Evolutionary conservation across 805 yeast genomes (phyloP).

Genomic region (Wickerhamomyces chambardii): DNA sequence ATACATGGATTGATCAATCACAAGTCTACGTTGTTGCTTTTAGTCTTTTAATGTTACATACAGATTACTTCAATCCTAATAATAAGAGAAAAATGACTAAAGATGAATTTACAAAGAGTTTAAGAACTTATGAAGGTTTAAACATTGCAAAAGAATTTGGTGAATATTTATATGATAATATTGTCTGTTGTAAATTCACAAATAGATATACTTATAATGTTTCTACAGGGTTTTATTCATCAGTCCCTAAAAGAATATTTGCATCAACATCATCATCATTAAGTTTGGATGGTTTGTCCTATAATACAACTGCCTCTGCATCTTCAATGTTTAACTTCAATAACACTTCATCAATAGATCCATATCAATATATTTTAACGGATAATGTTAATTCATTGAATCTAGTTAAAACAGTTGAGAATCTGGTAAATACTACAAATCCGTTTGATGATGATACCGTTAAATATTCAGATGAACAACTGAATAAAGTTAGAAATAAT

Average conservation of each 20-base stretch:
- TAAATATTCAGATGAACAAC: neutral
- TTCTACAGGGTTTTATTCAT: conserved; percentile 4
- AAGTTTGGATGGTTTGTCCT: conserved; percentile 1
- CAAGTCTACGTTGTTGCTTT: conserved; percentile 56
- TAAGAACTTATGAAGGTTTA: conserved; percentile 15
- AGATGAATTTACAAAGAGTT: conserved; percentile 46
- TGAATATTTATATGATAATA: conserved; percentile 59
- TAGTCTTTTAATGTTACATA: conserved; percentile 63
- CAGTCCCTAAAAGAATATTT: conserved; percentile 14
- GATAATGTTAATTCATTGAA: conserved; percentile 15
- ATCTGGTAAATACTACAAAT: conserved; percentile 2
- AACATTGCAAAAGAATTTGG: conserved; percentile 30
- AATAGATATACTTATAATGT: conserved; percentile 24
- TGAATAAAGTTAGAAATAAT: neutral
- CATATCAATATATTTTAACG: conserved; percentile 25
- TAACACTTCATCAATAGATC: conserved; percentile 17
- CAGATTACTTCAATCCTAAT: conserved; percentile 61
- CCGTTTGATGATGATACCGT: conserved; percentile 3
- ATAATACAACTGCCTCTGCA: conserved; percentile 11
- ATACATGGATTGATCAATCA: conserved; percentile 29
- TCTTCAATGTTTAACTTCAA: conserved; percentile 16
- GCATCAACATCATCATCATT: conserved; percentile 15
- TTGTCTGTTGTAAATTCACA: conserved; percentile 48
- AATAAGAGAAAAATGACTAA: conserved; percentile 62
- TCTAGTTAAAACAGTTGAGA: conserved; percentile 9